These are phyloP conservation scores for Cordyceps fumosorosea DNA, from an alignment of 2,329 filamentous ascomycete genomes.

Conservation along the genomic window DNA sequence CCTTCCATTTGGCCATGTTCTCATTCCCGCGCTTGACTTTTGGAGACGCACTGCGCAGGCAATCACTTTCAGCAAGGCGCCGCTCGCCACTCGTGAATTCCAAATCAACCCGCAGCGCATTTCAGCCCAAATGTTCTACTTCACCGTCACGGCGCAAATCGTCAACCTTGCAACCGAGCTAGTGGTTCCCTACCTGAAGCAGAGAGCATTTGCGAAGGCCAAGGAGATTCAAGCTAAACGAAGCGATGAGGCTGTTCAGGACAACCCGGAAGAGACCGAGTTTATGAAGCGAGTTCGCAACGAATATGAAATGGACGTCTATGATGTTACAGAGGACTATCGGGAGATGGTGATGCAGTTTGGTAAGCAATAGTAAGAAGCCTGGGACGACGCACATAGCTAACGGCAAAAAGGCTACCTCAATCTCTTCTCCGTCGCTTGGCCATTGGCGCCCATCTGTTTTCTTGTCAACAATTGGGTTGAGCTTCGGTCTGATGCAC, in stretches of 20 bases:
- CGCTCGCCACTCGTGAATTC: constrained; percentile 61
- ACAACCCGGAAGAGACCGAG: constrained; percentile 67
- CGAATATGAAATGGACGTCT: constrained; percentile 74
- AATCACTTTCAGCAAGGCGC: constrained; percentile 69
- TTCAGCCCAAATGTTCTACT: constrained; percentile 89
- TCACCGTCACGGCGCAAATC: constrained; percentile 88
- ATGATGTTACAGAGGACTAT: constrained; percentile 86
- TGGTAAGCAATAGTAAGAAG: constrained; percentile 32
- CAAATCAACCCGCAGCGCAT: constrained; percentile 77
- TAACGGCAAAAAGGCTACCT: constrained; percentile 60
- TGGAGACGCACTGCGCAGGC: constrained; percentile 69
- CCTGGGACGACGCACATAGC: neutral
- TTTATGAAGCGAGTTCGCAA: constrained; percentile 78
- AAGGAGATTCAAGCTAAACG: constrained; percentile 63
- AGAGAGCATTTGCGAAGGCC: constrained; percentile 69
- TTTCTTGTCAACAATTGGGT: constrained; percentile 97
- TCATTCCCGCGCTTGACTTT: constrained; percentile 80
- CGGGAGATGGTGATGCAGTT: constrained; percentile 89
- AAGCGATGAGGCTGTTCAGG: constrained; percentile 42
- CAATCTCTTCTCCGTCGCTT: constrained; percentile 84
- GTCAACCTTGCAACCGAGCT: constrained; percentile 82
- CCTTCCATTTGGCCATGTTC: constrained; percentile 77
- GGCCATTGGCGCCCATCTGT: constrained; percentile 84
- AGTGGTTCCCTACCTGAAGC: constrained; percentile 78
- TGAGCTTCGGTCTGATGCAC: constrained; percentile 83